These are phyloP conservation scores for Apiotrichum montevideense DNA, from an alignment of 1,284 basidiomycete genomes.

Conservation along the genomic window DNA sequence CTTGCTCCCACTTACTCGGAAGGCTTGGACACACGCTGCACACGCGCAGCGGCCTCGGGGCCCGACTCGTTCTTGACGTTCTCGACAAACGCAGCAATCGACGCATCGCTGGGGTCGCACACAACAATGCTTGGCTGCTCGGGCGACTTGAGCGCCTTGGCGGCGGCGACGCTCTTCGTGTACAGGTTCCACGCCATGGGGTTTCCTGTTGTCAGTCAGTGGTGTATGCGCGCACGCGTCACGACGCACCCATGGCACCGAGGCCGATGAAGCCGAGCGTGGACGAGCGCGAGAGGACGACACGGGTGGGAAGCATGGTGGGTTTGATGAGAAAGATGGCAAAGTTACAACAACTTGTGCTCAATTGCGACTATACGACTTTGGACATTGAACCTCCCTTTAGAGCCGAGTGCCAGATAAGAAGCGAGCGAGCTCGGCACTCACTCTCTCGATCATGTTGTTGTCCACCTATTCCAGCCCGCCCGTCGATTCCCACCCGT, in stretches of 20 bases:
- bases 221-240: not conserved
- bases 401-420: too few species aligned
- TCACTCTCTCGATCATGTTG: too few species aligned
- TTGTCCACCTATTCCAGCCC: too few species aligned
- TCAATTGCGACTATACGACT: too few species aligned
- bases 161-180: conserved; percentile 34
- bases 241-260: conserved; percentile 38
- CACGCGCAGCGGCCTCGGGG: conserved; percentile 12
- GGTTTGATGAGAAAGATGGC: too few species aligned
- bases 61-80: conserved; percentile 4
- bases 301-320: conserved; percentile 29
- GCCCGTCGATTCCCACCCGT: too few species aligned
- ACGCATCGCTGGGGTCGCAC: conserved; percentile 38
- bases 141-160: not conserved
- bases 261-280: conserved; percentile 44
- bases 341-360: too few species aligned
- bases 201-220: conserved; percentile 22
- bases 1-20: conserved; percentile 7
- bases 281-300: conserved; percentile 22
- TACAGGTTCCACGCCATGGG: conserved; percentile 45
- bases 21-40: conserved; percentile 7
- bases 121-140: conserved; percentile 30
- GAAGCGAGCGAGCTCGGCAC: too few species aligned
- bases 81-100: conserved; percentile 27
- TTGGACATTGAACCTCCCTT: too few species aligned